phyloP scores from a whole-genome alignment of 2,329 filamentous ascomycete genomes.

The Hawksworthiomyces lignivorus region DNA sequence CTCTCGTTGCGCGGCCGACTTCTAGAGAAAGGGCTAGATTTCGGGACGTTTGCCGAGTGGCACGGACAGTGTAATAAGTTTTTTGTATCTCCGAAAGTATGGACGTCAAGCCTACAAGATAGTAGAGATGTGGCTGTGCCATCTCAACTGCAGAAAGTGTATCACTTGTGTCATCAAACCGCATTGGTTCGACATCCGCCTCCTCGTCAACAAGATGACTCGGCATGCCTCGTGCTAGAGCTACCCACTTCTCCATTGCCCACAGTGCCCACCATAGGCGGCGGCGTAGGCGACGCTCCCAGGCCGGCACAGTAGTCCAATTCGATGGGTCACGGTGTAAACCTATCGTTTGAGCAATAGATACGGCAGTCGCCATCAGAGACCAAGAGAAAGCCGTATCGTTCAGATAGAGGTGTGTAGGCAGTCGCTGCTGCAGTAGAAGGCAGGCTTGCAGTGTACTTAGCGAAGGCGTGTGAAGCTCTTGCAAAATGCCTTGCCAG shows the following conservation, averaged over 20 bases:
- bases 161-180: conserved; percentile 18
- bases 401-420: conserved; percentile 24
- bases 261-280: conserved; percentile 25
- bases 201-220: conserved; percentile 19
- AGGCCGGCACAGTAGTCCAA: conserved; percentile 23
- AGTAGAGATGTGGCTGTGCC: conserved; percentile 19
- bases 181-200: conserved; percentile 21
- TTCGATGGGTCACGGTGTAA: conserved; percentile 22
- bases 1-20: conserved; percentile 19
- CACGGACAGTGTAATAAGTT: conserved; percentile 23
- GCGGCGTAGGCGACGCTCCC: conserved; percentile 24
- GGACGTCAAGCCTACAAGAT: conserved; percentile 22
- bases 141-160: conserved; percentile 11
- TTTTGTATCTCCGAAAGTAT: conserved; percentile 26
- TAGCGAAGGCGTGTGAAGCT: conserved; percentile 25
- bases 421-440: conserved; percentile 24
- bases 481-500: conserved; percentile 23
- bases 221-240: conserved; percentile 25
- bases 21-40: conserved; percentile 23
- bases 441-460: conserved; percentile 26
- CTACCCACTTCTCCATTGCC: conserved; percentile 27
- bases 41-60: conserved; percentile 20
- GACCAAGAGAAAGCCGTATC: conserved; percentile 27
- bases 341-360: conserved; percentile 24
- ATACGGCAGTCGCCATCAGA: conserved; percentile 25